Base-by-base conservation (phyloP, 345 rosid species). In the Hibiscus trionum region DNA sequence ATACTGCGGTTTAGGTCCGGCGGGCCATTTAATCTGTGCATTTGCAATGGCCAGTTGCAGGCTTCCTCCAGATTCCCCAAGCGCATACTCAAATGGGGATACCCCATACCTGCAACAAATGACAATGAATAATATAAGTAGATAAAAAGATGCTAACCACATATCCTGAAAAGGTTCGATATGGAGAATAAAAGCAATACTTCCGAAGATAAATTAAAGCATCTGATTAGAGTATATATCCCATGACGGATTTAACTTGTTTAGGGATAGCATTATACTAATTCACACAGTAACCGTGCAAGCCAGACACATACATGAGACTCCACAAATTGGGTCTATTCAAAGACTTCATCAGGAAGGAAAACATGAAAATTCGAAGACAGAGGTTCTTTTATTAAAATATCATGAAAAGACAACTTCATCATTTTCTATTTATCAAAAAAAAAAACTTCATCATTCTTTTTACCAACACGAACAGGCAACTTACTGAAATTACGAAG, bases 61-160 rank as follows among this genome's bases (percentile, higher is more conserved):
- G 89, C 97, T 95, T 76, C 96, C 99, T 72, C 93, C 98, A 0
- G 99, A 87, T 79, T 95, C 98, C 78, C 90, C 99, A 60, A 92
- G 93, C 4, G 97, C 97, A 72, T 95, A 95, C 81, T 95, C 98
- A 42, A 95, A 95, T 12, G 98, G 99, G 61, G 98, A 90, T 61
- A 81, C 87, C 11, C 98, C 93, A 42, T 89, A 90, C 98, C 98
- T 92, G 73, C 64, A 49, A 52, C 19, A 17, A 50, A 44, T 39
- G 49, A 47, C 19, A 15, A 19, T 12, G 12, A 31, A 69, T 60
- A 3, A 57, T 11, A 72, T 39, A 21, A 16, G 1, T 49, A 49
- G 16, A 49, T 49, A 49, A 47, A 47, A 46, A 11, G 7, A 39
- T 1, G 44, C 2, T 39, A 39, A 1, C 44, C 44, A 0, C 9